These are phyloP conservation scores for Bacidia rubella DNA, from an alignment of 495 filamentous ascomycete species.

Conservation along the genomic window DNA sequence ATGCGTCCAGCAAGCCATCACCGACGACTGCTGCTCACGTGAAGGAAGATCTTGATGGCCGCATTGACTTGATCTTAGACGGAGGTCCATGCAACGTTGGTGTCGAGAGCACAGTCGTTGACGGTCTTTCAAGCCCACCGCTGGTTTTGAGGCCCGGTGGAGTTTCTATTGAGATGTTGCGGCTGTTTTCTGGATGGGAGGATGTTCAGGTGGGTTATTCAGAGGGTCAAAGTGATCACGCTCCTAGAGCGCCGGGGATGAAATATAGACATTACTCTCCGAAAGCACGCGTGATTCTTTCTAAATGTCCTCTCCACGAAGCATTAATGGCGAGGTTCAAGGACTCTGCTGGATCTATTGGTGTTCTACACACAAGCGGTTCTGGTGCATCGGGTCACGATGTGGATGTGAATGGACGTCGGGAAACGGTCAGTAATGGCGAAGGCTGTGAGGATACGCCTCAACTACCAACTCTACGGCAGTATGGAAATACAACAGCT, in stretches of 20 bases:
- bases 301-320: constrained; percentile 32
- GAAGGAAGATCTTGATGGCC: constrained; percentile 63
- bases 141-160: constrained; percentile 78
- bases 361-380: constrained; percentile 15
- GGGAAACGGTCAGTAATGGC: not conserved
- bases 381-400: not conserved
- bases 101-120: constrained; percentile 93
- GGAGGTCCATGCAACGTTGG: constrained; percentile 77
- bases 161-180: constrained; percentile 72
- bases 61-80: constrained; percentile 83
- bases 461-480: not conserved
- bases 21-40: constrained; percentile 87
- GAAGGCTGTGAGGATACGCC: not conserved
- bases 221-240: constrained; percentile 40
- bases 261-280: constrained; percentile 98
- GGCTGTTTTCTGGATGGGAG: constrained; percentile 67
- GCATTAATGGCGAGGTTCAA: not conserved
- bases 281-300: constrained; percentile 72
- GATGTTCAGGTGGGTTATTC: constrained; percentile 59
- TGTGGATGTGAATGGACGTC: not conserved
- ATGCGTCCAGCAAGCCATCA: constrained; percentile 81
- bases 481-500: not conserved
- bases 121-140: constrained; percentile 70
- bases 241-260: constrained; percentile 86
- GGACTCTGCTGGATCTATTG: not conserved